Evolutionary conservation across 2,329 filamentous ascomycete species (phyloP).

Genomic region (Arthrobotrys sphaeroides): DNA sequence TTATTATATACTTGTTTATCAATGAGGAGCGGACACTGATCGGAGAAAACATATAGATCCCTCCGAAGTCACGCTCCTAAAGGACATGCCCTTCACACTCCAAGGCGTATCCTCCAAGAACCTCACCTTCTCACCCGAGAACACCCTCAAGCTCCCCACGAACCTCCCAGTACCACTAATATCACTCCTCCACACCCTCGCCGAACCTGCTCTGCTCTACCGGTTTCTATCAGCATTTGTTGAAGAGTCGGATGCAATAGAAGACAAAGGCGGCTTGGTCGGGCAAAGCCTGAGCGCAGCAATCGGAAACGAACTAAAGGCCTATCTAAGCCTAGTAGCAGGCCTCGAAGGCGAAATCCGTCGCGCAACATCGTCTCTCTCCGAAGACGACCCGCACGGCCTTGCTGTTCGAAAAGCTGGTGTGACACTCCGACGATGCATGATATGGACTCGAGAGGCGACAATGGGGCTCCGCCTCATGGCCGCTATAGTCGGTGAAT

Average conservation of each 20-base stretch:
- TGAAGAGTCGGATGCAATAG: conserved; percentile 76
- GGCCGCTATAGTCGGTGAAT: conserved; percentile 92
- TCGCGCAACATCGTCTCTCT: conserved; percentile 77
- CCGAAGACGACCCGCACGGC: conserved; percentile 72
- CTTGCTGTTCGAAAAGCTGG: conserved; percentile 80
- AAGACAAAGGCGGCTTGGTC: conserved; percentile 69
- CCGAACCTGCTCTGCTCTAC: conserved; percentile 94
- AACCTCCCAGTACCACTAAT: conserved; percentile 85
- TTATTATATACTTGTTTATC: conserved; percentile 54
- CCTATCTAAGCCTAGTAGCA: conserved; percentile 88
- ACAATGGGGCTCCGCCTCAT: conserved; percentile 94
- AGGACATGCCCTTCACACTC: conserved; percentile 89
- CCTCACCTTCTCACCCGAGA: conserved; percentile 76
- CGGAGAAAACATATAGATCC: conserved; percentile 68
- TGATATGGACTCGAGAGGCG: conserved; percentile 96
- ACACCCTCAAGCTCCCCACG: conserved; percentile 77
- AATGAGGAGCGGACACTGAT: conserved; percentile 58
- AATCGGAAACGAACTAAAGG: conserved; percentile 82
- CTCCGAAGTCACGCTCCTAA: conserved; percentile 73
- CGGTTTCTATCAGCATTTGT: conserved; percentile 81
- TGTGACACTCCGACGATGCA: conserved; percentile 92
- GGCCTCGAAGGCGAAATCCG: conserved; percentile 93
- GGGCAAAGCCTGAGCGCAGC: conserved; percentile 91
- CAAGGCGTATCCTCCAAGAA: conserved; percentile 91
- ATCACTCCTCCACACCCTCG: conserved; percentile 85